Percentiles rank a stretch among this genome's conserved stretches.
Conservation (phyloP, 2,329 filamentous ascomycete species). For the Trichoderma hamatum region DNA sequence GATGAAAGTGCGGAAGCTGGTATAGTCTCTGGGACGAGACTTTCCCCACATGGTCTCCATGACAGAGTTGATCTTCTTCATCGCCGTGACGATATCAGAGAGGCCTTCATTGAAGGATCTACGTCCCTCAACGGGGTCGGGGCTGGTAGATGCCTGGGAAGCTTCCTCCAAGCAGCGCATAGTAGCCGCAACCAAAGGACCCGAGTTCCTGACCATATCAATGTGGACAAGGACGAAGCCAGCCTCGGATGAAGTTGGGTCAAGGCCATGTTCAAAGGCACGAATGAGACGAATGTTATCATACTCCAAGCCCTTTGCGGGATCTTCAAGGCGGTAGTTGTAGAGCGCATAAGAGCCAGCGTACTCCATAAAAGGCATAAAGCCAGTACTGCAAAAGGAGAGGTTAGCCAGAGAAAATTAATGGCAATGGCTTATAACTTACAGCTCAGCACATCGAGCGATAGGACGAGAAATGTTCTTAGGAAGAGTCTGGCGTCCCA, state of each 20-base stretch:
- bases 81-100: constrained; percentile 59
- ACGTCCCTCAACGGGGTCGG: constrained; percentile 45
- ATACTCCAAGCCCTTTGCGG: constrained; percentile 59
- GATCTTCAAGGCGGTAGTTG: constrained; percentile 66
- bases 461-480: constrained; percentile 78
- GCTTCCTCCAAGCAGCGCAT: constrained; percentile 66
- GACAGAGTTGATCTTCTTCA: constrained; percentile 69
- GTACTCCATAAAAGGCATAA: constrained; percentile 93
- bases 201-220: constrained; percentile 90
- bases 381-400: constrained; percentile 56
- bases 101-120: constrained; percentile 66
- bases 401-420: neutral
- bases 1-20: constrained; percentile 92
- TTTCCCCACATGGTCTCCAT: constrained; percentile 95
- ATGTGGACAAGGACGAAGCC: constrained; percentile 96
- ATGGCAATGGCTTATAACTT: constrained; percentile 47
- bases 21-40: constrained; percentile 81
- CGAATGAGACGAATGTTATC: constrained; percentile 80
- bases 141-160: constrained; percentile 36
- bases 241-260: constrained; percentile 85
- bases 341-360: constrained; percentile 69
- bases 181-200: constrained; percentile 72
- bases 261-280: constrained; percentile 87
- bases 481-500: constrained; percentile 75
- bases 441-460: constrained; percentile 82